phyloP scores from a whole-genome alignment of 768 basidiomycete species.

The Xerocomus potaroensis region DNA sequence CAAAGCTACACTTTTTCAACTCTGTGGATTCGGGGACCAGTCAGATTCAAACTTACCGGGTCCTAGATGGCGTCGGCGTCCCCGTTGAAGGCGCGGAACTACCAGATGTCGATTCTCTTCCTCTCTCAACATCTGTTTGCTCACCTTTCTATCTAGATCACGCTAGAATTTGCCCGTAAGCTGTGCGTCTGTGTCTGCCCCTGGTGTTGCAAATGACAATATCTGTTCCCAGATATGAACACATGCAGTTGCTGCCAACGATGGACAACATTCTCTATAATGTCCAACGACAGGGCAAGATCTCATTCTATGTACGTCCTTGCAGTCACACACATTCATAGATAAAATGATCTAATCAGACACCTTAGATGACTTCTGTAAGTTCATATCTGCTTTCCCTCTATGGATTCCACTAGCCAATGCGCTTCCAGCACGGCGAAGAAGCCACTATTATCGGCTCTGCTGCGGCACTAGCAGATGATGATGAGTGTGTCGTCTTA shows the following conservation, averaged over 20 bases:
- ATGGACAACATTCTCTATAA: conserved; percentile 89
- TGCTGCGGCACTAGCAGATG: conserved; percentile 74
- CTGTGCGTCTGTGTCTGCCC: conserved; percentile 38
- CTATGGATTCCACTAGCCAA: background rate
- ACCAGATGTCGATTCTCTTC: conserved; percentile 55
- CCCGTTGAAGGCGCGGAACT: conserved; percentile 68
- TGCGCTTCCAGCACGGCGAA: conserved; percentile 64
- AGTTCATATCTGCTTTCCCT: conserved; percentile 29
- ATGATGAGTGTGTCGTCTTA: conserved; percentile 78
- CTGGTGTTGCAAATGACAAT: background rate
- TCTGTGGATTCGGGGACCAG: conserved; percentile 56
- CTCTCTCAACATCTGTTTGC: background rate
- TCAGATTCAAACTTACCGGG: conserved; percentile 80
- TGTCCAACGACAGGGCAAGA: conserved; percentile 90
- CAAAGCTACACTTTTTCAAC: conserved; percentile 77
- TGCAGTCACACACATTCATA: background rate
- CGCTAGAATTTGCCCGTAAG: conserved; percentile 59
- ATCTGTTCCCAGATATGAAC: conserved; percentile 51
- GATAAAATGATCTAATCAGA: conserved; percentile 5
- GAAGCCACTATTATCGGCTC: conserved; percentile 89
- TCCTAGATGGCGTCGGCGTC: conserved; percentile 77
- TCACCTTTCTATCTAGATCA: conserved; percentile 45
- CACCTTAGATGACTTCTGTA: conserved; percentile 73
- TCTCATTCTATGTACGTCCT: conserved; percentile 76
- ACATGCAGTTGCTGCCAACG: conserved; percentile 76